Base-by-base conservation (phyloP, 1,284 basidiomycete genomes). In the Cystobasidium slooffiae region DNA sequence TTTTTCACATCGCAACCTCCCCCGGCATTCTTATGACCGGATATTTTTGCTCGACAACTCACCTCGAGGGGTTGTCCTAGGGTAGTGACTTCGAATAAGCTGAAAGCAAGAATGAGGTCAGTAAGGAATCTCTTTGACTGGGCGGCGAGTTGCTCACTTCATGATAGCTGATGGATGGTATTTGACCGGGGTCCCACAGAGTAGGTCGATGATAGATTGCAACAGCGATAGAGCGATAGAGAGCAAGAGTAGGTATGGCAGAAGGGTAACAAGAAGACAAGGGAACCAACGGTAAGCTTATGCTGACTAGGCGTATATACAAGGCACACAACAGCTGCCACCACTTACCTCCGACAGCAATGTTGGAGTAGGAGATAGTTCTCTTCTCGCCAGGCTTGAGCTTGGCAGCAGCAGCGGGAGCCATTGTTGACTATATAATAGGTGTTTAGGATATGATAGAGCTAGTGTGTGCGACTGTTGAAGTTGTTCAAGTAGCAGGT, bases 11-110 rank as follows among this genome's bases (percentile, higher is more conserved):
- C 5, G 31, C 31, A 31, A 5, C 31, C 5, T 31, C 31, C 31
- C 31, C 31, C 31, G 31, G 31, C 31, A 31, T 31, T 31, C 31
- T 31, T 31, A 31, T 31, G 31, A 31, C 31, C 31, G 31, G 31
- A 31, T 2, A 31, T 31, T 31, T 31, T 5, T 31, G 31, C 31
- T 31, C 31, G 20, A n/a, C 1, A 14, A 49, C 70, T 73, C 53
- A 66, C 97, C 85, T 99, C 97, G 72, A 99, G 86, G 20, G 97
- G 97, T 85, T 99, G 97, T 58, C 97, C 97, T 53, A 99, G 88
- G 12, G 97, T 98, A 70, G 97, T 97, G 77, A 99, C 96, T 90
- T 86, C 83, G 75, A 82, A 81, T 75, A 75, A 37, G 69, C 73
- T 56, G 49, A 51, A 39, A 37, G 61, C 63, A 72, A 53, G 37